phyloP scores from a whole-genome alignment of 2,329 filamentous ascomycete species.

The Blumeria hordei region DNA sequence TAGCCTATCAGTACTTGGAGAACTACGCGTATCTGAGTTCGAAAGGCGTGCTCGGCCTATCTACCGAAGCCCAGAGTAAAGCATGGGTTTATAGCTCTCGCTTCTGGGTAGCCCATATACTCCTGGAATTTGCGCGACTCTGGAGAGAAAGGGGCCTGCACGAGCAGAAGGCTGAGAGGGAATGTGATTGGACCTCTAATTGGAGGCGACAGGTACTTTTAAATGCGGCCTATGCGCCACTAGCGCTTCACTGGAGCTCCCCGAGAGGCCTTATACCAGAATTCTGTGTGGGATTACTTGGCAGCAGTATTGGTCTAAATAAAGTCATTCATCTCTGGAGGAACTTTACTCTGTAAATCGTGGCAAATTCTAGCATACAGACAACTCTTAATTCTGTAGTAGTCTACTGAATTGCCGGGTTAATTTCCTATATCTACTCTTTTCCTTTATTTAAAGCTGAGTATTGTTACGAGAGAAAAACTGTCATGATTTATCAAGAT shows the following conservation, averaged over 20 bases:
- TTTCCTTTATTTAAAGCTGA: too few relatives aligned
- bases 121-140: constrained; percentile 48
- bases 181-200: constrained; percentile 13
- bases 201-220: constrained; percentile 45
- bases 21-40: constrained; percentile 56
- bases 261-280: constrained; percentile 39
- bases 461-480: too few relatives aligned
- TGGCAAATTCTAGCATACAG: too few relatives aligned
- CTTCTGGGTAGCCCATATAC: constrained; percentile 60
- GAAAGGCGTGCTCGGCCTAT: constrained; percentile 43
- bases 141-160: constrained; percentile 11
- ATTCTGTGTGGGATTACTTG: constrained; percentile 31
- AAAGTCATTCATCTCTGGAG: constrained; percentile 22
- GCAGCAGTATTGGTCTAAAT: constrained; percentile 24
- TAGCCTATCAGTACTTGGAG: constrained; percentile 56
- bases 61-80: constrained; percentile 28
- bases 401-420: too few relatives aligned
- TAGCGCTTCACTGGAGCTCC: constrained; percentile 65
- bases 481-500: too few relatives aligned
- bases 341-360: constrained; percentile 4
- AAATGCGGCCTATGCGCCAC: constrained; percentile 54
- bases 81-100: constrained; percentile 51
- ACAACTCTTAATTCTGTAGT: too few relatives aligned
- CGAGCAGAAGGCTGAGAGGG: constrained; percentile 13
- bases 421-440: too few relatives aligned